A percentile compares a stretch with the other conserved stretches of the same genome.
phyloP scores from a whole-genome alignment of 2,329 filamentous ascomycete species.

The Chlorencoelia australis region DNA sequence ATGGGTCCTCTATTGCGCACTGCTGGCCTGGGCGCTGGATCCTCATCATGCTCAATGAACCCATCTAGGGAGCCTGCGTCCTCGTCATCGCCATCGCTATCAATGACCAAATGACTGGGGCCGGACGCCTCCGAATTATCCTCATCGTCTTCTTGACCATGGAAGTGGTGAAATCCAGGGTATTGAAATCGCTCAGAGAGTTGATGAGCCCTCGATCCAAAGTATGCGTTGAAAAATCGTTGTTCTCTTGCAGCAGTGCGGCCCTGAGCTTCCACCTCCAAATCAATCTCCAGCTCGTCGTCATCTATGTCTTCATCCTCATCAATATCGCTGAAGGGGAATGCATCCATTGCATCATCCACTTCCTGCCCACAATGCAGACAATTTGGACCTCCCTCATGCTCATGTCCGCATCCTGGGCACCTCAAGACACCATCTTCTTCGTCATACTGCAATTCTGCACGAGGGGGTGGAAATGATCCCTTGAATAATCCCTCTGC shows the following conservation, averaged over 20 bases:
- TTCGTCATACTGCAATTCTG: constrained; percentile 36
- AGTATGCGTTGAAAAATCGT: not conserved
- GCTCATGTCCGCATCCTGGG: constrained; percentile 51
- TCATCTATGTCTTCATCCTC: constrained; percentile 22
- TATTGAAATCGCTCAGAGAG: not conserved
- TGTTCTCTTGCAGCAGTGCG: not conserved
- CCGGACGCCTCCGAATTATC: too few species aligned
- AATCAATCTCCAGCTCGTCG: constrained; percentile 14
- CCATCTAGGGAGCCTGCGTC: constrained; percentile 22
- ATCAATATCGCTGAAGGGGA: constrained; percentile 4
- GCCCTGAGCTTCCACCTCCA: constrained; percentile 4
- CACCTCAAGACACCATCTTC: constrained; percentile 53
- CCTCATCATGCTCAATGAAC: constrained; percentile 23
- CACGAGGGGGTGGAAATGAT: constrained; percentile 22
- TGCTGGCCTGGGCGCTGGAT: constrained; percentile 9
- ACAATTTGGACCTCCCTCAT: constrained; percentile 48
- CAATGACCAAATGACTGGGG: constrained; percentile 6
- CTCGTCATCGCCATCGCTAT: constrained; percentile 17
- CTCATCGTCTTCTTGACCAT: too few species aligned
- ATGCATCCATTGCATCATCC: constrained; percentile 24
- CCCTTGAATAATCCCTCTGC: constrained; percentile 53
- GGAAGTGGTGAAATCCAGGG: not conserved
- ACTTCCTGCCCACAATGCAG: constrained; percentile 34
- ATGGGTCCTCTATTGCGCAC: constrained; percentile 5
- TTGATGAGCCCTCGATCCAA: not conserved